A percentile compares a stretch with the other conserved stretches of the same genome.
These are phyloP conservation scores for Blastomyces gilchristii DNA, from an alignment of 2,329 filamentous ascomycete species.

Conservation along the genomic window DNA sequence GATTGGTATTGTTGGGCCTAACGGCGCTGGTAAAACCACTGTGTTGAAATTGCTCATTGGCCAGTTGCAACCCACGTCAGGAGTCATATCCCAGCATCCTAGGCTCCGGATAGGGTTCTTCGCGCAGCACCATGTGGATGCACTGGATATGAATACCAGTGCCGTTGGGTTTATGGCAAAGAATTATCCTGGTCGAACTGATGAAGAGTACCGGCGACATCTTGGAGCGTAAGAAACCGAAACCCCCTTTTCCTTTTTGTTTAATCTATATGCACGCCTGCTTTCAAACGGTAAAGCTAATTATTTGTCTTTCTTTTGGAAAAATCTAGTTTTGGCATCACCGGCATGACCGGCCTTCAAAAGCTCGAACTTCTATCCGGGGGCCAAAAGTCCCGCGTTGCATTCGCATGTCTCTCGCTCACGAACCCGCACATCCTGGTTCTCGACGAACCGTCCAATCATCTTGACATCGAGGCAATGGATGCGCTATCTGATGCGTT, in stretches of 20 bases:
- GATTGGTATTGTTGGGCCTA: conserved; percentile 98
- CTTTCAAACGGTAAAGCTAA: not conserved
- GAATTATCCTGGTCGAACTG: conserved; percentile 76
- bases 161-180: conserved; percentile 96
- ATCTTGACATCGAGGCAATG: conserved; percentile 98
- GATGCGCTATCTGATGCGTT: conserved; percentile 82
- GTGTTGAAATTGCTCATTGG: conserved; percentile 96
- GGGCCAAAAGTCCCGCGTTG: conserved; percentile 96
- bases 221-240: conserved; percentile 65
- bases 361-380: conserved; percentile 91
- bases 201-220: conserved; percentile 94
- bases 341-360: conserved; percentile 90
- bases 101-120: conserved; percentile 91
- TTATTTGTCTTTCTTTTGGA: not conserved
- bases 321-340: conserved; percentile 51
- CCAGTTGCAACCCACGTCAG: conserved; percentile 63
- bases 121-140: conserved; percentile 96
- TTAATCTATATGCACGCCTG: not conserved
- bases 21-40: conserved; percentile 97
- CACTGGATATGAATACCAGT: conserved; percentile 76
- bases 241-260: not conserved
- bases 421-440: conserved; percentile 95
- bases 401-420: conserved; percentile 90
- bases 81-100: conserved; percentile 78
- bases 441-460: conserved; percentile 96